A percentile compares a stretch with the other conserved stretches of the same genome.
phyloP scores from a whole-genome alignment of 2,329 filamentous ascomycete species.

The Aspergillus aculeatus region DNA sequence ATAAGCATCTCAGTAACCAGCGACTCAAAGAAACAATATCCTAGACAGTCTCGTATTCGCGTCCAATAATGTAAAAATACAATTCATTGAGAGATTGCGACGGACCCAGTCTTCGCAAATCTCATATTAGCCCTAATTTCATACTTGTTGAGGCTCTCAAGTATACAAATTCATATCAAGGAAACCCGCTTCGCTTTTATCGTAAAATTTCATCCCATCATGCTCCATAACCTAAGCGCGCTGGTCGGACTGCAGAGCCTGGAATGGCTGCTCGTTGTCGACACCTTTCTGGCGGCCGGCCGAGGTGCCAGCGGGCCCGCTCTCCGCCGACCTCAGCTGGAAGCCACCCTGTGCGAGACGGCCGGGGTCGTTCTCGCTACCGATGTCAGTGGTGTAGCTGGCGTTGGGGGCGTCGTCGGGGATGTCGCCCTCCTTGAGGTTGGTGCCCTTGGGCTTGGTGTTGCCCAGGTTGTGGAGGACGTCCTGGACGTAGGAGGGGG shows the following conservation, averaged over 20 bases:
- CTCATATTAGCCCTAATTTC: no score
- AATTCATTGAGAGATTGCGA: background rate
- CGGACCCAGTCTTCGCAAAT: background rate
- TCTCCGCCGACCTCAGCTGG: constrained; percentile 31
- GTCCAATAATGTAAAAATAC: background rate
- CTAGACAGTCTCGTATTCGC: background rate
- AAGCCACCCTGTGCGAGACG: constrained; percentile 46
- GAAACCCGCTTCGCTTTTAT: constrained; percentile 10
- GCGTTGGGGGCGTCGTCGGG: constrained; percentile 46
- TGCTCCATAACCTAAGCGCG: constrained; percentile 22
- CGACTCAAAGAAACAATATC: no score
- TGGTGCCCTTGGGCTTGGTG: constrained; percentile 52
- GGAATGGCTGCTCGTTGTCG: constrained; percentile 24
- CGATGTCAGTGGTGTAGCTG: constrained; percentile 54
- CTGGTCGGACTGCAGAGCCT: constrained; percentile 29
- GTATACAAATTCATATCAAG: background rate
- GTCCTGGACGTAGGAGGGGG: constrained; percentile 41
- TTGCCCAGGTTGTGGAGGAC: constrained; percentile 31
- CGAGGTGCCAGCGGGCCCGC: constrained; percentile 26
- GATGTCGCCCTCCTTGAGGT: constrained; percentile 52
- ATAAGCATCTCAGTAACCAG: no score
- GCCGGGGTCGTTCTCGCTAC: constrained; percentile 56
- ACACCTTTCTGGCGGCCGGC: constrained; percentile 27
- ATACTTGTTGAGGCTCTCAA: background rate
- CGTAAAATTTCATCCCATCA: constrained; percentile 4